Evolutionary conservation across 2,329 filamentous ascomycete species (phyloP).

Genomic region (Emmonsiellopsis sp.): DNA sequence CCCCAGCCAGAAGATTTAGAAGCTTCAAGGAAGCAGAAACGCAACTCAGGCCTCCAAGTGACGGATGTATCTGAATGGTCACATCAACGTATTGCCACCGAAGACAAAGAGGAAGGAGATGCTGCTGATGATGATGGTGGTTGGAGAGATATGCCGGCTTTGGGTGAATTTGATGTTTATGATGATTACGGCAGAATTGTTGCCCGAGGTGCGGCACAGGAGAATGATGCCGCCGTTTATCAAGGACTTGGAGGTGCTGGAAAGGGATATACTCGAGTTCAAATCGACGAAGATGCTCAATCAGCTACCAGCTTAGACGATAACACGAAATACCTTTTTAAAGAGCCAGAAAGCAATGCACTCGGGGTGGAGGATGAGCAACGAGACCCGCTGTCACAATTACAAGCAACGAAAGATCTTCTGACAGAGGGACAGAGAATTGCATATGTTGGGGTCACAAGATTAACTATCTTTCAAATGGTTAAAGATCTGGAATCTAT

Average conservation of each 20-base stretch:
- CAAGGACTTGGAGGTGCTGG: slow-evolving; percentile 75
- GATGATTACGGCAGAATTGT: slow-evolving; percentile 85
- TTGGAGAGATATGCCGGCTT: slow-evolving; percentile 93
- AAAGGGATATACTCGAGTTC: slow-evolving; percentile 91
- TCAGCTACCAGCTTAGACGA: slow-evolving; percentile 96
- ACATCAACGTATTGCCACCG: slow-evolving; percentile 62
- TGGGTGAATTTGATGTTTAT: slow-evolving; percentile 88
- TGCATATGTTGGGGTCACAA: slow-evolving; percentile 85
- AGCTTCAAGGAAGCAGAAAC: slow-evolving; percentile 12
- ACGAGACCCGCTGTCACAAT: slow-evolving; percentile 75
- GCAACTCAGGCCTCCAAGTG: not conserved
- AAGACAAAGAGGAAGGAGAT: slow-evolving; percentile 35
- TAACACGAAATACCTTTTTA: slow-evolving; percentile 92
- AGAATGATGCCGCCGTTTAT: slow-evolving; percentile 63
- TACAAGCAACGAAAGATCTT: slow-evolving; percentile 91
- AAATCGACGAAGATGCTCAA: slow-evolving; percentile 87
- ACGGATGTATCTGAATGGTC: slow-evolving; percentile 68
- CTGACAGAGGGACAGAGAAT: slow-evolving; percentile 92
- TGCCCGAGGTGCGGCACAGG: slow-evolving; percentile 65
- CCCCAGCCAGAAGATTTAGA: not conserved
- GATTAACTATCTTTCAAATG: slow-evolving; percentile 72
- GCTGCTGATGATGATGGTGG: slow-evolving; percentile 54
- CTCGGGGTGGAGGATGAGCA: slow-evolving; percentile 63
- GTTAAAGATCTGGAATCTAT: slow-evolving; percentile 56
- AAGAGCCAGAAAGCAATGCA: slow-evolving; percentile 56